Conservation (phyloP, 2,329 filamentous ascomycete species). For the Penicillium polonicum region DNA sequence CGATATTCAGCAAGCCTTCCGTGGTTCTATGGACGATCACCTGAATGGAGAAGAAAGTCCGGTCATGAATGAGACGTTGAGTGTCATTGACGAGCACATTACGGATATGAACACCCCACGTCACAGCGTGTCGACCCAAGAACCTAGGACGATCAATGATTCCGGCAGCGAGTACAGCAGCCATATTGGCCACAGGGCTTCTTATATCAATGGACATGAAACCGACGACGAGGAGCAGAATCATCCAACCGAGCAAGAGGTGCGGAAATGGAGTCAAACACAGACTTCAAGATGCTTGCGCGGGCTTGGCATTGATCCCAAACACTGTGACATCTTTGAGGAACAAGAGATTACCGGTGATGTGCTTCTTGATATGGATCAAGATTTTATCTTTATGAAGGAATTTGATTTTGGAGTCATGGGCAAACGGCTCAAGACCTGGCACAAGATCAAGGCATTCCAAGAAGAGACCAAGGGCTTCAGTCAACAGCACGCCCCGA, state of each 20-base stretch:
- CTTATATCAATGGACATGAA: slow-evolving; percentile 91
- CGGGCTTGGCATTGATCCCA: slow-evolving; percentile 77
- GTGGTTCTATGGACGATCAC: slow-evolving; percentile 51
- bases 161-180: slow-evolving; percentile 90
- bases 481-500: slow-evolving; percentile 40
- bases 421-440: slow-evolving; percentile 83
- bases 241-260: slow-evolving; percentile 68
- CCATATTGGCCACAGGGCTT: slow-evolving; percentile 71
- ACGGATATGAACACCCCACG: slow-evolving; percentile 72
- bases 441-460: slow-evolving; percentile 91
- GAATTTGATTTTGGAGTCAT: slow-evolving; percentile 92
- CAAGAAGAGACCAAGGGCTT: slow-evolving; percentile 78
- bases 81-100: slow-evolving; percentile 96
- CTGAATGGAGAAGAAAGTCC: slow-evolving; percentile 62
- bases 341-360: slow-evolving; percentile 96
- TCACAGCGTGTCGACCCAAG: slow-evolving; percentile 52
- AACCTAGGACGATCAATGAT: slow-evolving; percentile 62
- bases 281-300: slow-evolving; percentile 89
- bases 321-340: slow-evolving; percentile 89
- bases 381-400: slow-evolving; percentile 91
- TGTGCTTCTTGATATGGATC: slow-evolving; percentile 90
- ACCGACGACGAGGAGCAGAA: slow-evolving; percentile 87
- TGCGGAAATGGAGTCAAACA: slow-evolving; percentile 74
- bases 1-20: slow-evolving; percentile 46
- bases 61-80: slow-evolving; percentile 90